A percentile compares a stretch with the other conserved stretches of the same genome.
Evolutionary conservation across 2,329 filamentous ascomycete species (phyloP).

Genomic region (Pseudocercospora eumusae): DNA sequence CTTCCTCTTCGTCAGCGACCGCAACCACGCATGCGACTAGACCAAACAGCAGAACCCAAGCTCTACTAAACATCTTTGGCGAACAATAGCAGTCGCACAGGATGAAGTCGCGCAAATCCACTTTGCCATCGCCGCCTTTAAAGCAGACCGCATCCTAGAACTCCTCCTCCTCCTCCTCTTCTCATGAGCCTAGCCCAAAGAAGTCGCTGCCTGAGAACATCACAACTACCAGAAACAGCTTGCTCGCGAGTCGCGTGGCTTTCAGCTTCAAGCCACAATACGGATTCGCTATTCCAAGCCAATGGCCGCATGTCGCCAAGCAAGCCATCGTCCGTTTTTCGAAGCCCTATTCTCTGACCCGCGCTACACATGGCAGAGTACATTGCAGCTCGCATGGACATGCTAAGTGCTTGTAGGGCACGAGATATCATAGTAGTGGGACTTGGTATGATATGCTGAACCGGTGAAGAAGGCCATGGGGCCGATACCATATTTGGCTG

Average conservation of each 20-base stretch:
- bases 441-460: neutral
- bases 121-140: neutral
- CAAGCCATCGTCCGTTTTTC: neutral
- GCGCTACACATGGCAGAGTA: neutral
- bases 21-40: neutral
- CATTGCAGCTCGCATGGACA: neutral
- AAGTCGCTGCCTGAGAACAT: neutral
- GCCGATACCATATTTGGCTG: neutral
- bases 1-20: neutral
- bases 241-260: neutral
- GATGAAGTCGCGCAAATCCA: neutral
- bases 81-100: too few species aligned
- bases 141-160: neutral
- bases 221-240: neutral
- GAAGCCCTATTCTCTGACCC: neutral
- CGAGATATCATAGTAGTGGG: neutral
- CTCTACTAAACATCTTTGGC: neutral
- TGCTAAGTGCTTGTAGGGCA: neutral
- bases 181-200: neutral
- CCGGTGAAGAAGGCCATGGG: neutral
- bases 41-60: neutral
- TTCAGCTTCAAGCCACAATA: slow-evolving; percentile 1
- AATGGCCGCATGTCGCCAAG: neutral
- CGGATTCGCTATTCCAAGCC: neutral
- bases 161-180: too few species aligned